Percentiles rank a stretch among this genome's conserved stretches.
phyloP scores from a whole-genome alignment of 176 grass and related monocot genomes.

The Olyra latifolia region DNA sequence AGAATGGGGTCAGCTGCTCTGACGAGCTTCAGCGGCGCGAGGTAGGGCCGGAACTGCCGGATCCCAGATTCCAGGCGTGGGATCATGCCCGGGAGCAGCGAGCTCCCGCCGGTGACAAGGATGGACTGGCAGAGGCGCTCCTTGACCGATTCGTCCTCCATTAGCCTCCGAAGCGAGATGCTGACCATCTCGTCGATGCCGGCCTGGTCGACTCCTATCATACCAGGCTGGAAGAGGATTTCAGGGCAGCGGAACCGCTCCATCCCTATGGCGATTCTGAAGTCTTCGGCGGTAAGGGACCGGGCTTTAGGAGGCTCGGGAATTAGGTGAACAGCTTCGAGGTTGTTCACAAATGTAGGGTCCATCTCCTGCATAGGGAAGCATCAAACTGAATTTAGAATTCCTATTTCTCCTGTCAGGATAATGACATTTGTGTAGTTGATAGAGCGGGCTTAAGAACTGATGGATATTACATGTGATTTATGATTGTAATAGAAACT shows the following conservation, averaged over 20 bases:
- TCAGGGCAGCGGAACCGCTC: conserved; percentile 86
- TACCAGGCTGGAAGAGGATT: conserved; percentile 81
- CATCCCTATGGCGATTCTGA: conserved; percentile 61
- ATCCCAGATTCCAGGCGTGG: conserved; percentile 78
- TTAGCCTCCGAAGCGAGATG: conserved; percentile 68
- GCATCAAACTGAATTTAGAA: too few species aligned
- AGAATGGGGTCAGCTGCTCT: conserved; percentile 62
- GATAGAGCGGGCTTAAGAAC: neutral
- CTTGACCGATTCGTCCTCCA: conserved; percentile 57
- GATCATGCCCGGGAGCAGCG: conserved; percentile 79
- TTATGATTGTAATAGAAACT: conserved; percentile 1
- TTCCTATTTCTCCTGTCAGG: too few species aligned
- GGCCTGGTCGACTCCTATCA: conserved; percentile 80
- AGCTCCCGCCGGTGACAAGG: conserved; percentile 74
- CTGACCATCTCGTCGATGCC: conserved; percentile 85
- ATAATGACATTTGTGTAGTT: neutral
- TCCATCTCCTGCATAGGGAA: conserved; percentile 67
- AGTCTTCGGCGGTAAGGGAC: conserved; percentile 71
- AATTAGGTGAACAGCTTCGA: conserved; percentile 44
- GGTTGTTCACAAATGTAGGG: conserved; percentile 71
- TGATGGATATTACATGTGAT: neutral
- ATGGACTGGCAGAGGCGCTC: conserved; percentile 77
- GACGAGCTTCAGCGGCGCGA: conserved; percentile 64
- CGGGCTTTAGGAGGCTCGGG: conserved; percentile 52
- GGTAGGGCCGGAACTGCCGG: conserved; percentile 67